Evolutionary conservation across 768 basidiomycete species (phyloP), one percentile per base, ranked within the genome.

Genomic region (Naganishia friedmannii): DNA sequence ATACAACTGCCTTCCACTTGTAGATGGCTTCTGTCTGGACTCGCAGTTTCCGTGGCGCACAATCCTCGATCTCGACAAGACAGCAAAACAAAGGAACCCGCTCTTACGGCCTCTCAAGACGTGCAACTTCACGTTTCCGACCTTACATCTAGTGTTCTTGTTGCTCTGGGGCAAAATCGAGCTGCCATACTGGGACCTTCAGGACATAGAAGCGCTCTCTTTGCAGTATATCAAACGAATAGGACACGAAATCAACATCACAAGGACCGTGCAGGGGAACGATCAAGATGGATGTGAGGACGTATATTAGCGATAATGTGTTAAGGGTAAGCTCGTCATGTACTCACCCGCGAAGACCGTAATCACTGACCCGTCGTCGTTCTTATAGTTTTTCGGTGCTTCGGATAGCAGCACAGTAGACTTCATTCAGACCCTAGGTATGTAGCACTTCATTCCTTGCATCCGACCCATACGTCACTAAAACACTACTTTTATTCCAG

Each of bases 381-480:
- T 13, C 48, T 51, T 29, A 45, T 17, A 63, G 90, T 86, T 93
- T 74, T 89, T 94, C 75, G 90, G 90, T 67, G 85, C 91, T 55
- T 88, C 93, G 26, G 90, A 95, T 82, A 85, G 85, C 73, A 91
- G 87, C 73, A 91, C 90, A 71, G 87, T 92, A 74, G 89, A 92
- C 83, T 96, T 88, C 80, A 89, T 96, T 42, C 84, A 91, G 79
- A 91, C 91, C 58, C 88, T 90, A 81, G 92, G 91, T 89, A 73
- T 42, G 60, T 63, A 42, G 28, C 39, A 7, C 48, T 85, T 78
- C n/a, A n/a, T 17, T 8, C 32, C 6, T 21, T 13, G n/a, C n/a
- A n/a, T n/a, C n/a, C n/a, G 12, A 51, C n/a, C 34, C 6, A 3
- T 21, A n/a, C 37, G 17, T 31, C 17, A 29, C 67, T 53, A 67